Evolutionary conservation across 164 flowering plant species (phyloP).

Genomic region (Houttuynia cordata): DNA sequence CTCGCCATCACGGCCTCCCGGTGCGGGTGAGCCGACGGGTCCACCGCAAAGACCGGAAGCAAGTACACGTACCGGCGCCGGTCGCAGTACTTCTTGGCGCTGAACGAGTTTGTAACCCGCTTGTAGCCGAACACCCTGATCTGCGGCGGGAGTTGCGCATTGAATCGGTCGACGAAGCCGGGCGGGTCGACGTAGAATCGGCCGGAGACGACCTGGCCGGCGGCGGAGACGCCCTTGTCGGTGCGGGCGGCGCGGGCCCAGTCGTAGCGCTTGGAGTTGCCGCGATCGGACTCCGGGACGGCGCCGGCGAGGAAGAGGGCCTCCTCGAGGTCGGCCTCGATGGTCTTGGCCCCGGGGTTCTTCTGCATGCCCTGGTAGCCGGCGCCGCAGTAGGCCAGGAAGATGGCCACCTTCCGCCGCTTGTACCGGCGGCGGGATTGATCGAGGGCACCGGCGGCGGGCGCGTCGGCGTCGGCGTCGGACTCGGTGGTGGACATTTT

Average conservation of each 20-base stretch:
- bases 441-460: constrained; percentile 11
- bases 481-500: constrained; percentile 67
- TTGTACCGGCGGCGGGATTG: constrained; percentile 41
- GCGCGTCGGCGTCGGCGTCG: constrained; percentile 21
- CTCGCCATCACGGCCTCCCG: constrained; percentile 83
- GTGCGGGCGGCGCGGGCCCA: constrained; percentile 95
- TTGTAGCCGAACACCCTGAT: constrained; percentile 76
- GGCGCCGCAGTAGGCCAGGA: constrained; percentile 89
- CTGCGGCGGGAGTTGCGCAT: constrained; percentile 47
- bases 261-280: constrained; percentile 48
- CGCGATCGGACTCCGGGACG: constrained; percentile 64
- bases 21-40: constrained; percentile 59
- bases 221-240: constrained; percentile 97
- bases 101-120: constrained; percentile 61
- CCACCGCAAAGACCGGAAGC: constrained; percentile 89
- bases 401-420: constrained; percentile 81
- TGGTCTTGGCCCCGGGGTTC: constrained; percentile 96
- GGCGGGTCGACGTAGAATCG: constrained; percentile 81
- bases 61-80: constrained; percentile 88
- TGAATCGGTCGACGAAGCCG: constrained; percentile 62
- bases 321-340: constrained; percentile 91
- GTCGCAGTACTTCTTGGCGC: constrained; percentile 89
- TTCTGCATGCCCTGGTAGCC: constrained; percentile 98
- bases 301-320: constrained; percentile 72
- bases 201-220: constrained; percentile 92